Evolutionary conservation across 306 rosid species (phyloP), one percentile per base, ranked within the genome.

Genomic region (Trifolium subterraneum): DNA sequence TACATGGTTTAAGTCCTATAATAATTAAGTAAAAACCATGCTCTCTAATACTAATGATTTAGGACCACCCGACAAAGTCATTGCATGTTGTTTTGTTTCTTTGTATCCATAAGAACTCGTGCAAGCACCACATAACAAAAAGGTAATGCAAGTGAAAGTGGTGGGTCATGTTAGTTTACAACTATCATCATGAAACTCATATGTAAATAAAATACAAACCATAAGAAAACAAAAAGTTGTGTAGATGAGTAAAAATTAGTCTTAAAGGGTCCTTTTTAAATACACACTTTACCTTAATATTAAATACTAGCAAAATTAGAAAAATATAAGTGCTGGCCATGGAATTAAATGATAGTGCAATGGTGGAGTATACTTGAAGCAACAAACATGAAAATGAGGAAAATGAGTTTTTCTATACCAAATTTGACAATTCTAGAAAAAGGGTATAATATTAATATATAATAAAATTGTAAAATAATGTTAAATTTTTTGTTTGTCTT

Each of bases 101-200:
- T 78, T 48, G 31, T 77, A 61, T 10, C 20, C 66, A 36, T 7
- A 45, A 63, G 59, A 35, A 42, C 31, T 14, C 18, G 72, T 58
- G 81, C 71, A 71, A 72, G 76, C 66, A 63, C 60, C 71, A n/a
- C 13, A 81, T 15, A 47, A 59, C 62, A 50, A 60, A 42, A 68
- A 39, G 50, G 29, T 8, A 58, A 41, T 6, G 63, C 75, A 29
- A 60, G 25, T 70, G 65, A 59, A 38, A 78, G 81, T 81, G 71
- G 88, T 66, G 85, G 88, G 85, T 71, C 83, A 70, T 54, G 81
- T 52, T 33, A 38, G 60, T 66, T 74, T 61, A 47, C 20, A 66
- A 44, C 60, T 58, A 39, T 64, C 31, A 68, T 84, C 64, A 70
- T 39, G 78, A 42, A 42, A 42, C 42, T 54, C 33, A 73, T 33